These are phyloP conservation scores for Hericium coralloides DNA, from an alignment of 768 basidiomycete genomes.

Conservation along the genomic window DNA sequence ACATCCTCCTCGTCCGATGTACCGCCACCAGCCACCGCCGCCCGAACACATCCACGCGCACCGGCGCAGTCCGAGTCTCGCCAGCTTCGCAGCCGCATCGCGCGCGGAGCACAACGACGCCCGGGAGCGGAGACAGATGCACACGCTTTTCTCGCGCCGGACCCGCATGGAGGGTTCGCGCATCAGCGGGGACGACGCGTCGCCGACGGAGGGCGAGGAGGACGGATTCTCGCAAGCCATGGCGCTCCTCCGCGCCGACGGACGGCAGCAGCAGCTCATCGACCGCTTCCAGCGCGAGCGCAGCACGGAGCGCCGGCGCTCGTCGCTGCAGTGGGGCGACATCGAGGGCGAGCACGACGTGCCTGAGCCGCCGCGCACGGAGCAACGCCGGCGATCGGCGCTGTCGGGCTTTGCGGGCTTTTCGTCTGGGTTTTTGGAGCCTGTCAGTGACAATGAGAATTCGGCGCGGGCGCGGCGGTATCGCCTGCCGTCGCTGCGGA, in stretches of 20 bases:
- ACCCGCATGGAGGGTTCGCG: background rate
- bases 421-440: too few species aligned
- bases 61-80: too few species aligned
- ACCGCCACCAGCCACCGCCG: too few species aligned
- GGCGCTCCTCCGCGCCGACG: conserved; percentile 26
- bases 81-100: too few species aligned
- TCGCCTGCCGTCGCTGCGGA: background rate
- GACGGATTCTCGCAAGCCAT: conserved; percentile 24
- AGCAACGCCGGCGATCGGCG: background rate
- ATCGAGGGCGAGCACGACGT: conserved; percentile 6
- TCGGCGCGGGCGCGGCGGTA: background rate
- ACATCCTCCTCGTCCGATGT: too few species aligned
- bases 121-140: background rate
- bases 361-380: conserved; percentile 1
- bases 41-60: too few species aligned
- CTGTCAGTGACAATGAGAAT: too few species aligned
- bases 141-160: background rate
- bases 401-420: too few species aligned
- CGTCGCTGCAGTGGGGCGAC: conserved; percentile 15
- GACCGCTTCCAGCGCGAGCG: conserved; percentile 20
- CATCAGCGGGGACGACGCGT: background rate
- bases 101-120: background rate
- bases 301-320: conserved; percentile 2
- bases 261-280: conserved; percentile 26
- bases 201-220: conserved; percentile 4